Evolutionary conservation across 2,329 filamentous ascomycete genomes (phyloP).

Genomic region (Tolypocladium cylindrosporum): DNA sequence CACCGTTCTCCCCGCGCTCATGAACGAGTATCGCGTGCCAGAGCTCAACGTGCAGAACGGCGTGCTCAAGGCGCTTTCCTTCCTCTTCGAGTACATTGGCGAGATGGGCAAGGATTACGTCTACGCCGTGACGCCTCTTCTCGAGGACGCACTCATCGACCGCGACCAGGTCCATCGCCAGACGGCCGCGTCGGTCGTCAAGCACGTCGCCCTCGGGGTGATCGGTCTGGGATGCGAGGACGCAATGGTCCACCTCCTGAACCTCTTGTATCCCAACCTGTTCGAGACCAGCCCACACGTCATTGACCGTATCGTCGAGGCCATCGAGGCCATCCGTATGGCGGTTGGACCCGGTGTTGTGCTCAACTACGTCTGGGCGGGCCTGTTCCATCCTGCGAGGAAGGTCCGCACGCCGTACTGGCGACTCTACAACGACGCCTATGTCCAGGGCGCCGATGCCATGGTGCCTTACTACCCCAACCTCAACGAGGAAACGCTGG

Average conservation of each 20-base stretch:
- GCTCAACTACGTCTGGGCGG: constrained; percentile 97
- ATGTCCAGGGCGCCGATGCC: constrained; percentile 84
- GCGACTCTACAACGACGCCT: constrained; percentile 94
- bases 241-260: constrained; percentile 95
- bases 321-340: constrained; percentile 91
- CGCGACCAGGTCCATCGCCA: constrained; percentile 96
- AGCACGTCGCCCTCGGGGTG: constrained; percentile 95
- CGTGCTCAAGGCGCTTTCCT: constrained; percentile 91
- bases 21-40: constrained; percentile 98
- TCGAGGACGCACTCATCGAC: constrained; percentile 95
- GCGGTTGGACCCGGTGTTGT: constrained; percentile 85
- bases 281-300: constrained; percentile 98
- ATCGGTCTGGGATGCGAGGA: constrained; percentile 96
- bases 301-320: constrained; percentile 95
- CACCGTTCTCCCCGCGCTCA: constrained; percentile 93
- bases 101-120: constrained; percentile 99
- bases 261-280: constrained; percentile 90
- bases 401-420: constrained; percentile 95
- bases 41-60: constrained; percentile 98
- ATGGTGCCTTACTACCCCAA: constrained; percentile 96
- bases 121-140: constrained; percentile 89
- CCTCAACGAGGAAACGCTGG: constrained; percentile 68
- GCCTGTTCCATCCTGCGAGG: constrained; percentile 89
- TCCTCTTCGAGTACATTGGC: constrained; percentile 98
- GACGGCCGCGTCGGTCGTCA: constrained; percentile 92